Evolutionary conservation across 352 stramenopile genomes (phyloP), one percentile per base, ranked within the genome.

Genomic region (Pythium phragmitis): DNA sequence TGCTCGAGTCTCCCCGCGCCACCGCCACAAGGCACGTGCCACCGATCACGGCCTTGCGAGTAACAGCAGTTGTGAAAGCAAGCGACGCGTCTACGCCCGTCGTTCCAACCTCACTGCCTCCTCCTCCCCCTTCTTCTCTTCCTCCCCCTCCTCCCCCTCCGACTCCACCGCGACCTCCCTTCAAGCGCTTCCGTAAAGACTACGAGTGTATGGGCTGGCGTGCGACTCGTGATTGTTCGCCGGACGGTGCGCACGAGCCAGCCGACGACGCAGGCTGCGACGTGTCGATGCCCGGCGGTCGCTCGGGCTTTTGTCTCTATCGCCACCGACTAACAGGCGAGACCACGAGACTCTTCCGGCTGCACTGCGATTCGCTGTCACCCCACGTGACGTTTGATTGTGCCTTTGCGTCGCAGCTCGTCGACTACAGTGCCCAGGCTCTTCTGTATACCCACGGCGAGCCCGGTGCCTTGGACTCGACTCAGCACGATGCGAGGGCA

Each of bases 121-220:
- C 14, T 23, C 42, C 14, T 19, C 0, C 37, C 37, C 37, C 37
- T 42, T 16, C 37, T 42, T 42, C 37, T 42, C 37, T 6, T 42
- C 14, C 37, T 42, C 37, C 37, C 6, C 36, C 36, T 1, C 14
- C 37, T 12, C 37, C 37, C 1, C 16, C 41, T 46, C 41, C 41
- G 13, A 46, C 23, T 4, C 43, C 43, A 12, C 23, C 11, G 23
- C 43, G 47, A 36, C 47, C 47, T 37, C 47, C 21, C 8, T 37
- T 53, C 23, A 17, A 19, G 23, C 47, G 47, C 26, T 53, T 53
- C 16, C 37, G 14, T 12, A 68, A 14, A 21, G 37, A 60, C 7
- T 67, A 57, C 52, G 42, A 89, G 66, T 91, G 81, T 45, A 56
- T 88, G 1, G 76, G 75, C 9, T 91, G 79, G 79, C 68, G 67